These are phyloP conservation scores for Kodamaea kakaduensis DNA, from an alignment of 805 yeast genomes.

Conservation along the genomic window DNA sequence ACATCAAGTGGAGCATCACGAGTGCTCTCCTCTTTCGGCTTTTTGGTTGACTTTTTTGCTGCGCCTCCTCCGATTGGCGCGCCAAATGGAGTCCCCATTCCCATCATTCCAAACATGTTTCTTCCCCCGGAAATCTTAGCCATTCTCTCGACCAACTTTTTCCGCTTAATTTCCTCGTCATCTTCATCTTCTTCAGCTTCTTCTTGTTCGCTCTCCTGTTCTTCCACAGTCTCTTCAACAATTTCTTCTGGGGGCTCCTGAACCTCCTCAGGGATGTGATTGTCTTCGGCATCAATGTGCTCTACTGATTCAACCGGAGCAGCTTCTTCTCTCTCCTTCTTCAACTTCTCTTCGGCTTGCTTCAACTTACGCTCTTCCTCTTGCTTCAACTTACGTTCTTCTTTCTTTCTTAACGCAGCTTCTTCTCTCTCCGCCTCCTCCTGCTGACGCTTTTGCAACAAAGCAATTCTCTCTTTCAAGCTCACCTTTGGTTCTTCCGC, in stretches of 20 bases:
- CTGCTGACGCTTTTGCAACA: slow-evolving; percentile 75
- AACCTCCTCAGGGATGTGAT: not conserved
- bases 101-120: slow-evolving; percentile 75
- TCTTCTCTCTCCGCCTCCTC: slow-evolving; percentile 75
- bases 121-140: slow-evolving; percentile 91
- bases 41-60: slow-evolving; percentile 1
- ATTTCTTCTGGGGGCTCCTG: slow-evolving; percentile 9
- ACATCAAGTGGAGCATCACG: not conserved
- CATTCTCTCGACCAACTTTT: slow-evolving; percentile 85
- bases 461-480: slow-evolving; percentile 79
- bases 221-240: slow-evolving; percentile 22
- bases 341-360: slow-evolving; percentile 26
- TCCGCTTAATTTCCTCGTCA: slow-evolving; percentile 70
- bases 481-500: slow-evolving; percentile 68
- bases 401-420: slow-evolving; percentile 49
- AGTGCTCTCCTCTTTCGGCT: slow-evolving; percentile 8
- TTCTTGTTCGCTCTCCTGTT: slow-evolving; percentile 47
- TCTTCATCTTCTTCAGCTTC: slow-evolving; percentile 61
- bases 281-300: not conserved
- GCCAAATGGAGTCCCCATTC: slow-evolving; percentile 43
- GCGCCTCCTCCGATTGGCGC: slow-evolving; percentile 12
- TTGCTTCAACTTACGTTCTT: slow-evolving; percentile 45
- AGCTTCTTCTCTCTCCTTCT: slow-evolving; percentile 16
- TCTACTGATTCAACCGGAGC: not conserved
- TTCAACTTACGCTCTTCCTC: slow-evolving; percentile 33